Percentiles rank a stretch among this genome's conserved stretches.
These are phyloP conservation scores for Vitis hybrid DNA, from an alignment of 177 flowering plant species.

Conservation along the genomic window DNA sequence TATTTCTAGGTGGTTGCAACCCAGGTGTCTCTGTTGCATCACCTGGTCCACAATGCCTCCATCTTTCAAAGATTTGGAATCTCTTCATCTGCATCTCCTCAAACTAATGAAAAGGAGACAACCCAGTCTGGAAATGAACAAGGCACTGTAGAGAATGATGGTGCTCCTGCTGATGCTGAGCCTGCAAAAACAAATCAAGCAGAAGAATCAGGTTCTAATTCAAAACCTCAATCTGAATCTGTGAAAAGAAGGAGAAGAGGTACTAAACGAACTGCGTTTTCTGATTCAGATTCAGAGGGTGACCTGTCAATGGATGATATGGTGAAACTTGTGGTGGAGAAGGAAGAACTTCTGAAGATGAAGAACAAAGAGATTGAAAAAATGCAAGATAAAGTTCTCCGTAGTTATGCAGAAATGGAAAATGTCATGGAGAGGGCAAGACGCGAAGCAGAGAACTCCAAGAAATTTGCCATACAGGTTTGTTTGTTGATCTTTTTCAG, in stretches of 20 bases:
- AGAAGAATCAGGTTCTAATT: constrained; percentile 47
- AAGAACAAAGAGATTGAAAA: constrained; percentile 61
- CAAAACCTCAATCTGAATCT: constrained; percentile 28
- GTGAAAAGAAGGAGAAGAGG: constrained; percentile 35
- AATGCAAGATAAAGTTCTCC: constrained; percentile 79
- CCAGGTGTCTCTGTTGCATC: constrained; percentile 26
- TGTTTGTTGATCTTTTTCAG: background rate
- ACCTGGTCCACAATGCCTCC: constrained; percentile 10
- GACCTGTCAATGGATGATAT: constrained; percentile 69
- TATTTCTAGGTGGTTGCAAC: constrained; percentile 17
- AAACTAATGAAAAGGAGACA: constrained; percentile 32
- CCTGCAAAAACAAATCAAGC: constrained; percentile 21
- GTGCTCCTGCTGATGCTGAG: constrained; percentile 21
- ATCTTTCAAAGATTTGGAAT: constrained; percentile 45
- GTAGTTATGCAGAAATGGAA: constrained; percentile 86
- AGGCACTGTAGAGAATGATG: constrained; percentile 19
- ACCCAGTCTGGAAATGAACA: constrained; percentile 2
- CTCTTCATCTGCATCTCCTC: constrained; percentile 69
- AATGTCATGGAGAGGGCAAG: constrained; percentile 78
- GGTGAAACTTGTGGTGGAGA: constrained; percentile 73
- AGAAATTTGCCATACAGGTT: constrained; percentile 93
- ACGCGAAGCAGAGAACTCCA: constrained; percentile 84
- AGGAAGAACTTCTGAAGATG: constrained; percentile 58
- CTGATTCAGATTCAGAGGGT: constrained; percentile 66
- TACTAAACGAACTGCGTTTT: constrained; percentile 56